Evolutionary conservation across 345 rosid genomes (phyloP).

Genomic region (Linum tenue): DNA sequence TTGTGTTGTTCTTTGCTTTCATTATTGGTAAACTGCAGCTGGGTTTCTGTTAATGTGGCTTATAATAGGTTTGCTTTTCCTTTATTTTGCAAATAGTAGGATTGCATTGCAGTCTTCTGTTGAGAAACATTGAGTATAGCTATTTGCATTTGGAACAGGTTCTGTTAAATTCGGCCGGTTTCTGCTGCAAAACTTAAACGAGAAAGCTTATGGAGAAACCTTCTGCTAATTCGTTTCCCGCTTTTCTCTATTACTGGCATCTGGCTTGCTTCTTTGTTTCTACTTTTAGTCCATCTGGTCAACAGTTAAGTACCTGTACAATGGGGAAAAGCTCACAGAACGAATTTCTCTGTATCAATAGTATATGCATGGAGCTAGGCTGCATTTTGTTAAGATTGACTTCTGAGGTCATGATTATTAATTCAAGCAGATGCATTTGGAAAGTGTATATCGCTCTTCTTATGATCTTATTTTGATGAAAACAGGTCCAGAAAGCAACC

Average conservation of each 20-base stretch:
- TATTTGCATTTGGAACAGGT: slow-evolving; percentile 29
- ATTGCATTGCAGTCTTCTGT: slow-evolving; percentile 3
- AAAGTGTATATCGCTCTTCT: slow-evolving; percentile 9
- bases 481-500: slow-evolving; percentile 47
- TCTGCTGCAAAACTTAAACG: not conserved
- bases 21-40: slow-evolving; percentile 2
- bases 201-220: not conserved
- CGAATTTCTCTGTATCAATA: not conserved
- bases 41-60: slow-evolving; percentile 7
- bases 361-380: not conserved
- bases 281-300: not conserved
- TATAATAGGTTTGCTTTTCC: slow-evolving; percentile 10
- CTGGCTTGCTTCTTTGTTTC: not conserved
- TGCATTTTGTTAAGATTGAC: not conserved
- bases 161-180: slow-evolving; percentile 10
- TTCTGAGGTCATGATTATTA: not conserved
- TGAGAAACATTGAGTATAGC: slow-evolving; percentile 19
- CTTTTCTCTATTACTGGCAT: not conserved
- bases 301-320: too few species aligned
- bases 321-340: not conserved
- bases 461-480: slow-evolving; percentile 1
- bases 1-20: not conserved
- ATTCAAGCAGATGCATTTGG: not conserved
- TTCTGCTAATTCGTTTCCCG: not conserved
- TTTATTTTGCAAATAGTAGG: slow-evolving; percentile 11